These are phyloP conservation scores for Cyanidium caldarium DNA, from an alignment of 23 red algal species.

Conservation along the genomic window DNA sequence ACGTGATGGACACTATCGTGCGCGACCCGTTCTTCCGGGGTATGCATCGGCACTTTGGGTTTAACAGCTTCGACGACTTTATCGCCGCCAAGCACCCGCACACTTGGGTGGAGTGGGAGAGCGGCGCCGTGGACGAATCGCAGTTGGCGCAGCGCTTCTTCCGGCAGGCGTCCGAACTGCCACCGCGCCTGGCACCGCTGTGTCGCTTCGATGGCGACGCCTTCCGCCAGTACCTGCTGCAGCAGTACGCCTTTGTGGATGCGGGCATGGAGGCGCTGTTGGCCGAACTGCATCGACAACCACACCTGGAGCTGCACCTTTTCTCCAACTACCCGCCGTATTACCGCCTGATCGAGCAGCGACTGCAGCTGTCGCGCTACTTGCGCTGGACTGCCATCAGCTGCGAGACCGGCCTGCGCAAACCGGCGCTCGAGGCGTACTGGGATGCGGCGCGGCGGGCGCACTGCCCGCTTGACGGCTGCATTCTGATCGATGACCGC, in stretches of 20 bases:
- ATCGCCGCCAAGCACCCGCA: slow-evolving; percentile 46
- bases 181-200: not conserved
- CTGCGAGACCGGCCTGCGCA: slow-evolving; percentile 51
- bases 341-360: slow-evolving; percentile 47
- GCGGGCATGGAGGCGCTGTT: slow-evolving; percentile 48
- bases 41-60: slow-evolving; percentile 80
- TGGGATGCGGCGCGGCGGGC: slow-evolving; percentile 15
- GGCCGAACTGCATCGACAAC: slow-evolving; percentile 13
- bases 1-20: slow-evolving; percentile 93
- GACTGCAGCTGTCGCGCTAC: slow-evolving; percentile 27
- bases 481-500: slow-evolving; percentile 78
- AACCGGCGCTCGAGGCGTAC: slow-evolving; percentile 48
- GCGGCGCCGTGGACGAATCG: slow-evolving; percentile 26
- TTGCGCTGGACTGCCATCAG: slow-evolving; percentile 71
- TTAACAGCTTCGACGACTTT: slow-evolving; percentile 38
- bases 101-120: slow-evolving; percentile 74
- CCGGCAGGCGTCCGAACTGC: not conserved
- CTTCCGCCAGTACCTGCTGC: slow-evolving; percentile 45
- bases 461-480: slow-evolving; percentile 12
- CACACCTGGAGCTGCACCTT: slow-evolving; percentile 32
- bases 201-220: slow-evolving; percentile 17
- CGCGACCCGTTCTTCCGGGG: slow-evolving; percentile 66
- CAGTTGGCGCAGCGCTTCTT: slow-evolving; percentile 43
- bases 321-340: slow-evolving; percentile 83
- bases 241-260: slow-evolving; percentile 28